A percentile compares a stretch with the other conserved stretches of the same genome.
These are phyloP conservation scores for Colletotrichum cereale DNA, from an alignment of 2,329 filamentous ascomycete genomes.

Conservation along the genomic window DNA sequence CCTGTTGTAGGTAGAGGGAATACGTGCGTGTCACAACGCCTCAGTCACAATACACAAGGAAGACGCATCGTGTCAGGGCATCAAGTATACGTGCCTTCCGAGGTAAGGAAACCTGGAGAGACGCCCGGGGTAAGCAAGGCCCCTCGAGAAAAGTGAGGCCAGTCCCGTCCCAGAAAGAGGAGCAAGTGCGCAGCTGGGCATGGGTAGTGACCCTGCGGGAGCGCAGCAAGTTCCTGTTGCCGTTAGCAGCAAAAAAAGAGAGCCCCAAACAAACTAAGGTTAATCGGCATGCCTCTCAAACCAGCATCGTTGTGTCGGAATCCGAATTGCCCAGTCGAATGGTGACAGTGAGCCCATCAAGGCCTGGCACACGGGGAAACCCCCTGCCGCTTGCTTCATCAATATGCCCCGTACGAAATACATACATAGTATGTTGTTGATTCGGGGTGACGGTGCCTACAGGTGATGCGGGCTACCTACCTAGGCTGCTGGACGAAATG, in stretches of 20 bases:
- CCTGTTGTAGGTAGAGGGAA: not conserved
- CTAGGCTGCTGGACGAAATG: not conserved
- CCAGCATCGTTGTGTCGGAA: constrained; percentile 26
- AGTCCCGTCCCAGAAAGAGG: constrained; percentile 3
- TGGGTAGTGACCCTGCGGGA: constrained; percentile 4
- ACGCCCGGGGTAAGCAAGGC: not conserved
- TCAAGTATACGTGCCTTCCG: not conserved
- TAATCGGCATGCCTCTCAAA: constrained; percentile 27
- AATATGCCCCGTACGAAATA: not conserved
- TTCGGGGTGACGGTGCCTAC: not conserved
- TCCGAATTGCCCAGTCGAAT: constrained; percentile 33
- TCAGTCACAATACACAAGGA: not conserved
- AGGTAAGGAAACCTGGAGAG: not conserved
- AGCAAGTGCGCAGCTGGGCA: not conserved
- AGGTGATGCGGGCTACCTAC: too few relatives aligned
- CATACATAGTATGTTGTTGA: not conserved
- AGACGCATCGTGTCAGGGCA: not conserved
- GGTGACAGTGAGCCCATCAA: constrained; percentile 17
- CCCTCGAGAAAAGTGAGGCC: constrained; percentile 1
- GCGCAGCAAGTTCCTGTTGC: constrained; percentile 18
- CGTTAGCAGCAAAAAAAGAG: constrained; percentile 21
- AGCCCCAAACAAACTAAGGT: constrained; percentile 26
- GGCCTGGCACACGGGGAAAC: constrained; percentile 9
- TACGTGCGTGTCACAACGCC: not conserved
- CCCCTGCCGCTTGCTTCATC: not conserved